Percentiles rank a stretch among this genome's conserved stretches.
Conservation (phyloP, 495 filamentous ascomycete genomes). For the Immersiella caudata region DNA sequence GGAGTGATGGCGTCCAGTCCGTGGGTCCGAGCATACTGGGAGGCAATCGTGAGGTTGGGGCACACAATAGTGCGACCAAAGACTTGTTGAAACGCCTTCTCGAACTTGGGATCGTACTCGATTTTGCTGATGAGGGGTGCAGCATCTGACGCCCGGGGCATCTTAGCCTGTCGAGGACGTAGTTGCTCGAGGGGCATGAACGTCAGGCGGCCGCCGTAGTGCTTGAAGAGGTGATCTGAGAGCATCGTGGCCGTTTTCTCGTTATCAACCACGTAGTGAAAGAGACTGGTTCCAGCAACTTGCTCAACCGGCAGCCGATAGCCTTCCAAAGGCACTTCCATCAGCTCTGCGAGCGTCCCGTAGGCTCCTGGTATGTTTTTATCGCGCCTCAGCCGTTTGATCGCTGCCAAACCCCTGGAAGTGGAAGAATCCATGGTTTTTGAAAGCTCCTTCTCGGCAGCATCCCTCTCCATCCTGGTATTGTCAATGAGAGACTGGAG, state of each 20-base stretch:
- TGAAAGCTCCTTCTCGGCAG: constrained; percentile 71
- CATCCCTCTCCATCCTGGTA: constrained; percentile 70
- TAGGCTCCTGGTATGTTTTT: constrained; percentile 84
- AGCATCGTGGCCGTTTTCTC: constrained; percentile 83
- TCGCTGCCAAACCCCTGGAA: constrained; percentile 76
- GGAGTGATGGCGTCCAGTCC: constrained; percentile 90
- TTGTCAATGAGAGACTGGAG: constrained; percentile 76
- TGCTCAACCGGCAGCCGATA: constrained; percentile 91
- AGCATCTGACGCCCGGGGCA: constrained; percentile 85
- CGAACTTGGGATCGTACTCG: constrained; percentile 73
- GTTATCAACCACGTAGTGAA: constrained; percentile 95
- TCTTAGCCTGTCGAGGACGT: constrained; percentile 64
- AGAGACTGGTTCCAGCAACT: constrained; percentile 88
- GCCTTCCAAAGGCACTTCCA: constrained; percentile 73
- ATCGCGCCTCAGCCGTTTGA: constrained; percentile 76
- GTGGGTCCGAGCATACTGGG: constrained; percentile 87
- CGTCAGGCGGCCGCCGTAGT: constrained; percentile 83
- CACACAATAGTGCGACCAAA: constrained; percentile 97
- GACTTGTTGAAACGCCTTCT: constrained; percentile 86
- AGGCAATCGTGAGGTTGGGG: constrained; percentile 79
- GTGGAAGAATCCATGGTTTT: constrained; percentile 90
- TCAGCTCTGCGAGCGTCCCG: constrained; percentile 87
- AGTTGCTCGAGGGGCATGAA: constrained; percentile 92
- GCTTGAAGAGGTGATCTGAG: constrained; percentile 75
- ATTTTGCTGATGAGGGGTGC: constrained; percentile 85